Base-by-base conservation (phyloP, 192 early-diverging fungal genomes). In the Backusella psychrophila region DNA sequence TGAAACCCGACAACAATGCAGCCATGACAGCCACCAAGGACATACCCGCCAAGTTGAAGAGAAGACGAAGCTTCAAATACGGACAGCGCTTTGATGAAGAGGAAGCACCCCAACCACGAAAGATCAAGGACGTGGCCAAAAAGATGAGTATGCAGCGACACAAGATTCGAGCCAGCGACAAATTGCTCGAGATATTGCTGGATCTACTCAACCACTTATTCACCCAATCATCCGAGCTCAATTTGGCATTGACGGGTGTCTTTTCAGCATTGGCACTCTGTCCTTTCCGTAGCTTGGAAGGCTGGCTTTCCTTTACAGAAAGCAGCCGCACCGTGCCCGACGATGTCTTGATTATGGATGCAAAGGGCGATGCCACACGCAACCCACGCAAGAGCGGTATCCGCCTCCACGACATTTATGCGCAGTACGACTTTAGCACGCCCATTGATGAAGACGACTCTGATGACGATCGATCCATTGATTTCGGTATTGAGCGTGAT, bases 211-310 rank as follows among this genome's bases (percentile, higher is more conserved):
- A 89, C 42, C 89, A 90, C 68, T 96, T 97, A 75, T 97, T 96
- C 84, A 88, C 90, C 0, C 96, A 98, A 74, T 91, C 94, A 26
- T 92, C 91, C 31, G 92, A 93, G 35, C 89, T 97, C 74, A 98
- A 98, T 78, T 78, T 98, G 80, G 95, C 96, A 0, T 82, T 98
- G 31, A 98, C 97, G 0, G 95, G 95, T 31, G 93, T 97, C 31
- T 81, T 98, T 34, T 89, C 94, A 0, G 92, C 94, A n/a, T 82
- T 98, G 70, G 91, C 92, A 1, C 82, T 94, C 6, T 94, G 93
- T 53, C 91, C 91, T 1, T 88, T 90, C 72, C 85, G 92, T 6
- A 91, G 90, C 36, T 79, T 94, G 36, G 92, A 93, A 84, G 93
- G 93, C 66, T 94, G 81, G 91, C 84, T 81, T 74, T 85, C 88